Conservation (phyloP, 768 basidiomycete genomes). For the Clitopilus passeckerianus region DNA sequence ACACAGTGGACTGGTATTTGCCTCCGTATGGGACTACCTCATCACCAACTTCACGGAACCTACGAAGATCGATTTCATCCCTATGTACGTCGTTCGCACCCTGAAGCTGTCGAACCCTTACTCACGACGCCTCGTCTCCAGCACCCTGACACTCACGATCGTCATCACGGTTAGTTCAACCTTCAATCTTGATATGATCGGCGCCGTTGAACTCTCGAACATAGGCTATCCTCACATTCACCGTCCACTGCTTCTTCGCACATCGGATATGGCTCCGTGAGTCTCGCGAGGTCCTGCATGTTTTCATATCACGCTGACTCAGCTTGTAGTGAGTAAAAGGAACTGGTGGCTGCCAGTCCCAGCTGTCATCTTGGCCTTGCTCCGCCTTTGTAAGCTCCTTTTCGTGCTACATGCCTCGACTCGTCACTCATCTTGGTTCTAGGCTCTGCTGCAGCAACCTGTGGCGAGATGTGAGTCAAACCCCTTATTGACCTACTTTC, state of each 20-base stretch:
- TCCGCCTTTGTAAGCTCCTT: neutral
- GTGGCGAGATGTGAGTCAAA: conserved; percentile 13
- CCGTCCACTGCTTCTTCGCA: conserved; percentile 26
- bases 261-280: conserved; percentile 32
- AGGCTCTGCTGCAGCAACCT: neutral
- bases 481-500: neutral
- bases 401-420: no score
- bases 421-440: neutral
- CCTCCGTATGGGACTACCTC: conserved; percentile 20
- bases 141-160: neutral
- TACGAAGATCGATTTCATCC: conserved; percentile 13
- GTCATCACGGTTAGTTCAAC: neutral
- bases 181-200: neutral
- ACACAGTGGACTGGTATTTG: conserved; percentile 20
- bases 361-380: conserved; percentile 1
- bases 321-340: conserved; percentile 26
- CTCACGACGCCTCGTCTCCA: neutral
- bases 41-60: conserved; percentile 14
- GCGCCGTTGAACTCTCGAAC: no score
- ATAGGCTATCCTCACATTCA: conserved; percentile 10
- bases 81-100: conserved; percentile 13
- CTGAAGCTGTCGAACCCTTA: neutral
- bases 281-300: conserved; percentile 7
- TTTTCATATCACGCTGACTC: neutral
- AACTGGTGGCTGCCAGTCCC: conserved; percentile 23